These are phyloP conservation scores for Suillus lakei DNA, from an alignment of 768 basidiomycete species.

Conservation along the genomic window DNA sequence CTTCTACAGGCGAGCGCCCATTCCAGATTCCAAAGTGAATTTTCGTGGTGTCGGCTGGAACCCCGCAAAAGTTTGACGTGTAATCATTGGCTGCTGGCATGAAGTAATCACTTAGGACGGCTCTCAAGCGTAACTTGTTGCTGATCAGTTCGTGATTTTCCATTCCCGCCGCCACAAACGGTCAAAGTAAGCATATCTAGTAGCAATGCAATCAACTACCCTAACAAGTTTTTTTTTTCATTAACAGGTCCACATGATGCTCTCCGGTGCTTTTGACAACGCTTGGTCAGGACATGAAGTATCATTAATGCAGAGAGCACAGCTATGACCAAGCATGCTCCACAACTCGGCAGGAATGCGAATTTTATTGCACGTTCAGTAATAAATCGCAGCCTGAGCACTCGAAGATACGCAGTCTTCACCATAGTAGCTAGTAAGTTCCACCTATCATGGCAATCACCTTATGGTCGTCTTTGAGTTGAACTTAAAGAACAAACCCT, in stretches of 20 bases:
- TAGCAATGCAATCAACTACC: background rate
- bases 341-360: background rate
- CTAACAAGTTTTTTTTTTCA: background rate
- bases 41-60: background rate
- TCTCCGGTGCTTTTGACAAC: background rate
- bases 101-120: background rate
- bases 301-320: background rate
- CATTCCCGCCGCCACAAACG: background rate
- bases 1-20: background rate
- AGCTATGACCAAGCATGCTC: background rate
- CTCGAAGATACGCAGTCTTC: background rate
- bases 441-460: background rate
- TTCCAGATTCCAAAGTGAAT: background rate
- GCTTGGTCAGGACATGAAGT: slow-evolving; percentile 1
- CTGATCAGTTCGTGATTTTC: background rate
- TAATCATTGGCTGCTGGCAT: background rate
- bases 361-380: background rate
- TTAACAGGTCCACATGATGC: background rate
- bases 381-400: background rate
- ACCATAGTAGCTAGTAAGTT: too few species aligned
- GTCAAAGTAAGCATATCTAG: slow-evolving; percentile 1
- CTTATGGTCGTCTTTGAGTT: background rate
- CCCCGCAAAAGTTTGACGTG: background rate
- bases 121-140: background rate
- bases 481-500: background rate